Evolutionary conservation across 345 rosid genomes (phyloP), one percentile per base, ranked within the genome.

Genomic region (Eucalyptus caleyi): DNA sequence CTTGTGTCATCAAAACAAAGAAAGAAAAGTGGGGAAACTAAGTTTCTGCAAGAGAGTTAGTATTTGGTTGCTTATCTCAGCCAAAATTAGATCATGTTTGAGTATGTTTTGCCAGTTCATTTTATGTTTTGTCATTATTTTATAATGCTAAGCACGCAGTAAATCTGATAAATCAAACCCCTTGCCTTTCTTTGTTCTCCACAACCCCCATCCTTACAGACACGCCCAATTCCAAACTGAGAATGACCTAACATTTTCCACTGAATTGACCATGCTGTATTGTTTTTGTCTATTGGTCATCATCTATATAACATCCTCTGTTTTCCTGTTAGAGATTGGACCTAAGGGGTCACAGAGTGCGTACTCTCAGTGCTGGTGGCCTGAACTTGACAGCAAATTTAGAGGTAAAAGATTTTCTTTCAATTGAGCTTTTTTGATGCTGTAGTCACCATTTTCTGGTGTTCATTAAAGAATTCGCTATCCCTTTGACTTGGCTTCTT

Each of bases 271-370:
- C 83, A 77, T 77, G 83, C 27, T 19, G 27, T 77, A 77, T 77
- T 37, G 82, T 21, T 77, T 72, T 77, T 77, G 30, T 77, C 47
- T 23, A 11, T 21, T 14, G 44, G 47, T 77, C 27, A 40, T 77
- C 83, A 40, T 77, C 47, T 77, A 47, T 87, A 51, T 60, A 67
- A 88, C 26, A 86, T 88, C 30, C 90, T 87, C 89, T 81, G 88
- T 88, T 86, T 91, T 87, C 89, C 87, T 90, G 8, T 88, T 93
- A 97, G 99, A 97, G 99, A 89, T 89, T 97, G 96, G 99, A 97
- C 91, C 98, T 95, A 88, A 96, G 99, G 94, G 99, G 99, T 88
- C 99, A 97, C 90, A 94, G 96, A 92, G 94, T 97, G 90, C 96
- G 96, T 86, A 95, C 94, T 91, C 97, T 97, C 89, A 94, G 93